Evolutionary conservation across 169 alveolate genomes (phyloP), one percentile per base, ranked within the genome.

Genomic region (Cyclospora cayetanensis): DNA sequence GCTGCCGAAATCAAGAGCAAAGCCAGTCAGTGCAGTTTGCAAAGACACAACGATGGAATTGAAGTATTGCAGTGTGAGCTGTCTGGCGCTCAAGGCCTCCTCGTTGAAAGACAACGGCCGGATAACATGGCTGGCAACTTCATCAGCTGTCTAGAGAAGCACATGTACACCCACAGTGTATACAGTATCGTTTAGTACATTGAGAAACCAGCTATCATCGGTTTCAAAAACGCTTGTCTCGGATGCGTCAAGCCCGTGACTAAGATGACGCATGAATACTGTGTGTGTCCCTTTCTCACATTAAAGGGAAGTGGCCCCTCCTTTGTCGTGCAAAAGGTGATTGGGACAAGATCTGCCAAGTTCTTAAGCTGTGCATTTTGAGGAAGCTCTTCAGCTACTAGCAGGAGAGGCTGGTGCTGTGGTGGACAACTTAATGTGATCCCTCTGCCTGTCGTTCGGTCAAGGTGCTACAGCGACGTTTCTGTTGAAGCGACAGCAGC

Each of bases 241-340:
- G 4, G 18, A 37, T 4, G 86, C 42, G 86, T 34, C 31, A 34
- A 12, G 5, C 18, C 27, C 29, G 34, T 39, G 60, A n/a, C 42
- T 29, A 4, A 50, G 42, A 74, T 4, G 42, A 29, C 15, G 65
- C 2, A 43, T 43, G 15, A 2, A 63, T 2, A 2, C 60, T 41
- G 46, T 9, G 50, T 4, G 52, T 20, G 39, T 27, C 2, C 20
- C 37, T 9, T 22, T 52, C 90, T 80, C 53, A 52, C 90, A 66
- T 41, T 80, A 52, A 50, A 80, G 20, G 76, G 90, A 29, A 43
- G 74, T 63, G 60, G 3, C 27, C 37, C 90, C 35, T 63, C 37
- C 37, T 72, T 25, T 25, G 90, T 35, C 55, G 90, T 50, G 90
- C 90, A 80, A 55, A 80, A 80, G 27, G 90, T 52, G 31, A 52